A percentile compares a stretch with the other conserved stretches of the same genome.
Evolutionary conservation across 2,329 filamentous ascomycete species (phyloP).

Genomic region (Fusarium chaquense): DNA sequence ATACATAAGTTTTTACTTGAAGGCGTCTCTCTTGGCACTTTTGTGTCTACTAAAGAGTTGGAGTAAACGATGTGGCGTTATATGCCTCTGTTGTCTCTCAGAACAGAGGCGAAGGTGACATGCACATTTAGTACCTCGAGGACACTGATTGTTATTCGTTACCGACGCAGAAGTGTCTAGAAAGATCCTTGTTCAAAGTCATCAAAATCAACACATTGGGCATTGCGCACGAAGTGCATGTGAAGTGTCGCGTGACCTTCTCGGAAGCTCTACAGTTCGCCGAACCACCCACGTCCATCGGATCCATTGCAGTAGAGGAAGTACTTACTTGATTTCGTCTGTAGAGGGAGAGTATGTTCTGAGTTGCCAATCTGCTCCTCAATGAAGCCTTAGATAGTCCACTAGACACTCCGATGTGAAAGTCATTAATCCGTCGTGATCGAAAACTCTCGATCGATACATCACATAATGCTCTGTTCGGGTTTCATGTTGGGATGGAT

Average conservation of each 20-base stretch:
- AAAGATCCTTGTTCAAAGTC: not conserved
- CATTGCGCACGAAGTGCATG: too few species aligned
- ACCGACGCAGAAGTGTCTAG: not conserved
- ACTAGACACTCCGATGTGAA: too few species aligned
- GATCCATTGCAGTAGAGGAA: too few species aligned
- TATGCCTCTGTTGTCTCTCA: not conserved
- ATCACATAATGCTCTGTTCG: not conserved
- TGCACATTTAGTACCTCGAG: not conserved
- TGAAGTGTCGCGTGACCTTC: not conserved
- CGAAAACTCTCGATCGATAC: not conserved
- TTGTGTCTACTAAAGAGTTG: too few species aligned
- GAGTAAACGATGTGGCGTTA: not conserved
- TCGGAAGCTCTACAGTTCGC: too few species aligned
- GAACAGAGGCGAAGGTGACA: not conserved
- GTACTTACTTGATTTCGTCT: too few species aligned
- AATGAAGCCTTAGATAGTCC: too few species aligned
- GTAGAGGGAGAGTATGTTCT: too few species aligned
- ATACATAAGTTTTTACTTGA: too few species aligned
- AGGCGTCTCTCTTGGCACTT: too few species aligned
- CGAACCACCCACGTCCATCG: rapidly evolving
- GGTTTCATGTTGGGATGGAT: not conserved
- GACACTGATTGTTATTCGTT: not conserved
- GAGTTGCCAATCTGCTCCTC: too few species aligned
- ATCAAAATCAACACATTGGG: not conserved
- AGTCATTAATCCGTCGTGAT: not conserved